Conservation (phyloP, 2,329 filamentous ascomycete genomes). For the Pseudopithomyces maydicus region DNA sequence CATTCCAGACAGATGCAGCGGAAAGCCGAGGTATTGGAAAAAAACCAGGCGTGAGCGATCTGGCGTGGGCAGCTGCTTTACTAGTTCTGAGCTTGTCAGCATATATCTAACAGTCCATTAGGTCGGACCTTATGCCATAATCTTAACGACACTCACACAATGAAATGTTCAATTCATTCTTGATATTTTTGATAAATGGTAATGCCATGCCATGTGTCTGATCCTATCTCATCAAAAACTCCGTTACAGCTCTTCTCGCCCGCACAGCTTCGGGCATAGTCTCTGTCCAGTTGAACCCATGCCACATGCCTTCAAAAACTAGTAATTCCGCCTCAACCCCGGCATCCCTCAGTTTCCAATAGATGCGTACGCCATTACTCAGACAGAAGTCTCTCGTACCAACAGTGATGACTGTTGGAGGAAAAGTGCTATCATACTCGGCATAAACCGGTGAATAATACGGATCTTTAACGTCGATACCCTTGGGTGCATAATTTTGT, state of each 20-base stretch:
- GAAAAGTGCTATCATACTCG: conserved; percentile 1
- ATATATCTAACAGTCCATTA: not conserved
- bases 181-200: too few relatives aligned
- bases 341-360: conserved; percentile 5
- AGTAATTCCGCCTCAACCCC: not conserved
- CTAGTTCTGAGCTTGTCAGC: not conserved
- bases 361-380: conserved; percentile 2
- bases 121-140: too few relatives aligned
- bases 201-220: too few relatives aligned
- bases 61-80: not conserved
- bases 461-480: not conserved
- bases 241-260: not conserved
- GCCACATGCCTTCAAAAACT: not conserved
- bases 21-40: not conserved
- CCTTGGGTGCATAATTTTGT: conserved; percentile 2
- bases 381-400: conserved; percentile 2
- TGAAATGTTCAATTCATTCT: too few relatives aligned
- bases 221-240: too few relatives aligned
- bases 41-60: not conserved
- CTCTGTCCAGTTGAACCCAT: too few relatives aligned
- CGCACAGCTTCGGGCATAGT: too few relatives aligned
- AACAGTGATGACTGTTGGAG: conserved; percentile 2
- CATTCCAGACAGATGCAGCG: not conserved
- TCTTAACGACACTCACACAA: too few relatives aligned
- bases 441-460: conserved; percentile 5